Percentiles rank a stretch among this genome's conserved stretches.
Evolutionary conservation across 768 basidiomycete genomes (phyloP).

Genomic region (Pleurotus tuber-regium): DNA sequence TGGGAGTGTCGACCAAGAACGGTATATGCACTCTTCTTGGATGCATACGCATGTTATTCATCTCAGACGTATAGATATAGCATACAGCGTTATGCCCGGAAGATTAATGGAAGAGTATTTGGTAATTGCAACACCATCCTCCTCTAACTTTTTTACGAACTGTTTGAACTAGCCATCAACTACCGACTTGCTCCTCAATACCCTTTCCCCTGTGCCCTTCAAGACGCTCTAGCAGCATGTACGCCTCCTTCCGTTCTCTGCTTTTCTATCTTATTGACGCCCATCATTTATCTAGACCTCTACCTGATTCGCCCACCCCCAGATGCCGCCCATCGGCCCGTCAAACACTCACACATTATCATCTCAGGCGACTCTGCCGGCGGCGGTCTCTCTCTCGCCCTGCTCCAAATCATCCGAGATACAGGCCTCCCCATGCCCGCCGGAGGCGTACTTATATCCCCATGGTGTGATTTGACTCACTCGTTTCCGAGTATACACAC

Average conservation of each 20-base stretch:
- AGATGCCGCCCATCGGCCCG: slow-evolving; percentile 70
- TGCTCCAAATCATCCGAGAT: slow-evolving; percentile 89
- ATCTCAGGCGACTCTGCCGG: slow-evolving; percentile 93
- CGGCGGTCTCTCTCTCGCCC: slow-evolving; percentile 79
- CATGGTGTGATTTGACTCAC: slow-evolving; percentile 92
- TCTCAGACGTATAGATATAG: slow-evolving; percentile 50
- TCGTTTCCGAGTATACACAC: slow-evolving; percentile 86
- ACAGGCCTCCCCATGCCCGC: slow-evolving; percentile 77
- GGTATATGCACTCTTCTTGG: slow-evolving; percentile 32
- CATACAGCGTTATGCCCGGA: slow-evolving; percentile 84
- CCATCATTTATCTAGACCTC: slow-evolving; percentile 49
- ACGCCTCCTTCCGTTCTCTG: slow-evolving; percentile 22
- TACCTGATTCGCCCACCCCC: slow-evolving; percentile 89
- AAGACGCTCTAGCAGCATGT: slow-evolving; percentile 90
- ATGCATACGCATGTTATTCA: slow-evolving; percentile 1
- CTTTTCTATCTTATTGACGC: neutral
- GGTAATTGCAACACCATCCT: slow-evolving; percentile 31
- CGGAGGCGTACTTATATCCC: slow-evolving; percentile 86
- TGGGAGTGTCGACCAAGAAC: slow-evolving; percentile 76
- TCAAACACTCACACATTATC: slow-evolving; percentile 80
- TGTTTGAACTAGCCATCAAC: slow-evolving; percentile 61
- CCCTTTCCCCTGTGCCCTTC: slow-evolving; percentile 91
- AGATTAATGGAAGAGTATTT: slow-evolving; percentile 90
- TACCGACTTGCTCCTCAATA: slow-evolving; percentile 95
- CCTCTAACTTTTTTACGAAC: slow-evolving; percentile 18